Evolutionary conservation across 2,329 filamentous ascomycete genomes (phyloP), one percentile per base, ranked within the genome.

Genomic region (Trichoderma guizhouense): DNA sequence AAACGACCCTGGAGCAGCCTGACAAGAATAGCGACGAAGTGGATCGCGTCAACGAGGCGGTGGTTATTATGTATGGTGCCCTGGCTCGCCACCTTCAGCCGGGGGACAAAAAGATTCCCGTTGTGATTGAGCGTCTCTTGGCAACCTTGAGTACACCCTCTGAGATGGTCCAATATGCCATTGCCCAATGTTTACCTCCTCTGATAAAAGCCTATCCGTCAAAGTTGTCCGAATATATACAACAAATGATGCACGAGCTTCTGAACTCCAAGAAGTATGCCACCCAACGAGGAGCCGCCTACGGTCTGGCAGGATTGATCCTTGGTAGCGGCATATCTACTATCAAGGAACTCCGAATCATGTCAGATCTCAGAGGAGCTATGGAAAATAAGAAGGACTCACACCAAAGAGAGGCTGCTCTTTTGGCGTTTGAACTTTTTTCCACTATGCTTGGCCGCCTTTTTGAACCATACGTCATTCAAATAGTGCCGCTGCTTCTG

Each of bases 1-100:
- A 99, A 81, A 88, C 87, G 28, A 94, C 93, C 0, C 86, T 99
- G n/a, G 94, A 95, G 78, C 91, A 90, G 3, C 92, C 94, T 3
- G 93, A 96, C 80, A 93, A 92, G 79, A 92, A 90, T 71, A 94
- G 91, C 0, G 90, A 95, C 75, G 89, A 91, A 69, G 91, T 93
- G 21, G 97, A 99, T 81, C 89, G 94, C 72, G 92, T 98, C 74
- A 98, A 98, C 76, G 96, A 99, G 82, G 96, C 97, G 21, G 95
- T 99, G 67, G 95, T 99, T 76, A 96, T 99, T 76, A 92, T 99
- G 80, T 99, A 99, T 77, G 96, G 96, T 79, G 95, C 97, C 66
- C 84, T 99, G 47, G 96, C 95, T 57, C 90, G 93, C 66, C 96
- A 99, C 84, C 84, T 99, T 72, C 89, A 92, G 75, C 83, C 90